Conservation (phyloP, 768 basidiomycete genomes). For the Hygrophoropsis aurantiaca region DNA sequence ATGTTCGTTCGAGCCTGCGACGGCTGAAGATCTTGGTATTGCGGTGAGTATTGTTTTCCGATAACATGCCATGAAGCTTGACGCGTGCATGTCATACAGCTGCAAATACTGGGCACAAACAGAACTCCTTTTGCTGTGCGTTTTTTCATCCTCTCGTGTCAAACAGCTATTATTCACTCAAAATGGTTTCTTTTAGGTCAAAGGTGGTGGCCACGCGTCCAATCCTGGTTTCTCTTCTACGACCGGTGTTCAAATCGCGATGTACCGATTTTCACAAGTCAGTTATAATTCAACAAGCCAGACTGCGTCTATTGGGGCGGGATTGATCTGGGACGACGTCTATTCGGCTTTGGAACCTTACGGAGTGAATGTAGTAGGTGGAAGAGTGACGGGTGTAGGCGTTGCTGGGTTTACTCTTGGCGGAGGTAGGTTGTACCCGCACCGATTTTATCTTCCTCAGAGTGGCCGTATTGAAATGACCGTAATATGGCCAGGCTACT, state of each 20-base stretch:
- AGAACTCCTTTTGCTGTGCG: slow-evolving; percentile 50
- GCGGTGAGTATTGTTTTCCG: slow-evolving; percentile 35
- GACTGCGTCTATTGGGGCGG: slow-evolving; percentile 40
- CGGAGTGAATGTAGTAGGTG: slow-evolving; percentile 58
- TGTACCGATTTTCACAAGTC: slow-evolving; percentile 47
- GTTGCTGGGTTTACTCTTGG: slow-evolving; percentile 59
- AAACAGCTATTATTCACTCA: too few relatives aligned
- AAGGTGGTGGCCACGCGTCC: slow-evolving; percentile 59
- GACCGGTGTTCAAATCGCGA: slow-evolving; percentile 55
- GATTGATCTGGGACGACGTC: slow-evolving; percentile 67
- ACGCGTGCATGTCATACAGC: slow-evolving; percentile 26
- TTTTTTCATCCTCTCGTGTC: not conserved
- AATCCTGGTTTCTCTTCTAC: slow-evolving; percentile 64
- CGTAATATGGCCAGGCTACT: slow-evolving; percentile 43
- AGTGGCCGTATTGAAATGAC: too few relatives aligned
- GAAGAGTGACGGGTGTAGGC: slow-evolving; percentile 54
- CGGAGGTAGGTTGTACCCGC: slow-evolving; percentile 38
- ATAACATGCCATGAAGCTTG: not conserved
- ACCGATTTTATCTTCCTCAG: too few relatives aligned
- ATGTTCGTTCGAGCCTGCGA: slow-evolving; percentile 62
- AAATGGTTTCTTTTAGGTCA: slow-evolving; percentile 40
- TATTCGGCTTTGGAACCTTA: slow-evolving; percentile 51
- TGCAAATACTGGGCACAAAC: slow-evolving; percentile 41
- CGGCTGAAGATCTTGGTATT: slow-evolving; percentile 45
- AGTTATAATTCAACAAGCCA: slow-evolving; percentile 38